These are phyloP conservation scores for Vitis rupestris DNA, from an alignment of 164 flowering plant species.

Conservation along the genomic window DNA sequence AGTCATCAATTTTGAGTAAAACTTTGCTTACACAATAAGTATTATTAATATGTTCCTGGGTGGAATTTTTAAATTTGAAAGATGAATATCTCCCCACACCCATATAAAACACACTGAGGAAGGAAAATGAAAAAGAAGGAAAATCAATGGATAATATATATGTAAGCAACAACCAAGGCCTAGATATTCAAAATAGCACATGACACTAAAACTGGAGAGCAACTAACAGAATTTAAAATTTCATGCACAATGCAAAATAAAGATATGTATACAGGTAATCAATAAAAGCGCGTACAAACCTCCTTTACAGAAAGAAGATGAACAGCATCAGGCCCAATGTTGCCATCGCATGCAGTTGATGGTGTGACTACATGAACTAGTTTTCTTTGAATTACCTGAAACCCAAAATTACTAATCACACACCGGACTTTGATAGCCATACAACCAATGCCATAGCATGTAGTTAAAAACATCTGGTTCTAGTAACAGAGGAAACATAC, in stretches of 20 bases:
- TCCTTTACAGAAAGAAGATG: constrained; percentile 92
- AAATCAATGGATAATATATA: no score
- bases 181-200: no score
- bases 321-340: constrained; percentile 85
- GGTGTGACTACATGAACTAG: constrained; percentile 76
- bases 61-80: no score
- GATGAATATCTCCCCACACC: no score
- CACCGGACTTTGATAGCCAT: background rate
- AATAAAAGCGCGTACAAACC: constrained; percentile 39
- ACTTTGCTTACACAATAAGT: no score
- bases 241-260: background rate
- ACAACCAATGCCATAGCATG: background rate
- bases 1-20: no score
- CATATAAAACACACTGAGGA: no score
- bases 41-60: no score
- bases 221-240: background rate
- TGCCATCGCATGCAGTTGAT: constrained; percentile 66
- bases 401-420: constrained; percentile 15
- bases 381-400: constrained; percentile 84
- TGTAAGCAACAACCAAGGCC: no score
- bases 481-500: background rate
- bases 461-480: background rate
- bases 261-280: background rate
- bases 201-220: no score
- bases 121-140: no score